Conservation (phyloP, 2,329 filamentous ascomycete species). For the Fusarium sp. region DNA sequence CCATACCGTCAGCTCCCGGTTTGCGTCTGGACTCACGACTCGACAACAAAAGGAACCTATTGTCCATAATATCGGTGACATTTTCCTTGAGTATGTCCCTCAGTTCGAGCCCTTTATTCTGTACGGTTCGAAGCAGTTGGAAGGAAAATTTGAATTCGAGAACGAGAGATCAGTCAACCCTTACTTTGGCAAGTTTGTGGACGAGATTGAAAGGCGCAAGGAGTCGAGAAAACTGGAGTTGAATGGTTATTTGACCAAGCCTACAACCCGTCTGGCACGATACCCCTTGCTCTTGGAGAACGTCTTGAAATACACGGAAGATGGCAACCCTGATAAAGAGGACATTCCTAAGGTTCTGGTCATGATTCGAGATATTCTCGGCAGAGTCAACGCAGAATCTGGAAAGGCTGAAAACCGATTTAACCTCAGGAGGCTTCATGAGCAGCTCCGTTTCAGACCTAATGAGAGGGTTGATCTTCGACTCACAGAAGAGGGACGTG, state of each 20-base stretch:
- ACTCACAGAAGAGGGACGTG: conserved; percentile 90
- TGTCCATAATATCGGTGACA: conserved; percentile 89
- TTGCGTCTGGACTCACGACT: conserved; percentile 88
- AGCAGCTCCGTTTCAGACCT: conserved; percentile 89
- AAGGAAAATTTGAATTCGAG: conserved; percentile 98
- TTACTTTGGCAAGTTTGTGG: conserved; percentile 89
- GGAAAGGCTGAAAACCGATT: conserved; percentile 98
- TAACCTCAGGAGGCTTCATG: conserved; percentile 90
- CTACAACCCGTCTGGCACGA: conserved; percentile 91
- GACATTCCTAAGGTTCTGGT: conserved; percentile 91
- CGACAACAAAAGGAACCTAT: conserved; percentile 91
- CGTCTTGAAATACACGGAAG: conserved; percentile 89
- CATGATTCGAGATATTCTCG: conserved; percentile 87
- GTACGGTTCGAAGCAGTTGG: conserved; percentile 94
- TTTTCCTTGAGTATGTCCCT: conserved; percentile 91
- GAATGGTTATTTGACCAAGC: conserved; percentile 97
- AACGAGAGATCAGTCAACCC: conserved; percentile 90
- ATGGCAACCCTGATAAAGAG: conserved; percentile 87
- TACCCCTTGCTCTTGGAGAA: conserved; percentile 94
- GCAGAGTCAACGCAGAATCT: conserved; percentile 91
- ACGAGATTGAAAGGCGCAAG: conserved; percentile 94
- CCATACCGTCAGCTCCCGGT: conserved; percentile 86
- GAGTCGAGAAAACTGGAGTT: conserved; percentile 96
- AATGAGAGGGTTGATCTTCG: conserved; percentile 94
- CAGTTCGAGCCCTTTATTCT: conserved; percentile 96